Conservation (phyloP, 2,329 filamentous ascomycete species). For the Cercospora zeina region DNA sequence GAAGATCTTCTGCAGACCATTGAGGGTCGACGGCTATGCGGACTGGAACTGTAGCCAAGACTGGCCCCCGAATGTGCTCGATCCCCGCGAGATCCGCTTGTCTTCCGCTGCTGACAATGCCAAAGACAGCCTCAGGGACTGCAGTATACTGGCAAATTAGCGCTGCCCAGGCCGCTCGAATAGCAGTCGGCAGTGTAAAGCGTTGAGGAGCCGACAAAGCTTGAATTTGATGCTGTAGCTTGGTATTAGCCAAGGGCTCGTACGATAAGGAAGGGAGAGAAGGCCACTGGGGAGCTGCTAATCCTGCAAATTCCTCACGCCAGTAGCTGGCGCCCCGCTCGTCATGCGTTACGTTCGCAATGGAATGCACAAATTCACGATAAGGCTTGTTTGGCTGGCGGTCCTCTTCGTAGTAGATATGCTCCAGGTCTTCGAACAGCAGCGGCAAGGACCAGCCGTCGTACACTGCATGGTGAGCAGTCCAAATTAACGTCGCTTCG, state of each 20-base stretch:
- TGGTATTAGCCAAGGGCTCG: too few relatives aligned
- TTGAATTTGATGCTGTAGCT: constrained; percentile 22
- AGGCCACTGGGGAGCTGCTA: too few relatives aligned
- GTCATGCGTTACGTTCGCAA: too few relatives aligned
- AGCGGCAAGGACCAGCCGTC: constrained; percentile 45
- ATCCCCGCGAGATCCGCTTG: constrained; percentile 3
- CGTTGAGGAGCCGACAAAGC: constrained; percentile 17
- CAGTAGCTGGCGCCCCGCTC: too few relatives aligned
- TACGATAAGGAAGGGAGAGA: too few relatives aligned
- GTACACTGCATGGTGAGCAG: constrained; percentile 44
- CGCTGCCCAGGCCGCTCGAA: constrained; percentile 17
- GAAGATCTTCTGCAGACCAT: neutral
- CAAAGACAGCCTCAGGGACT: constrained; percentile 9
- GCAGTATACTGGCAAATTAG: neutral
- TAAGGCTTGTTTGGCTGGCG: too few relatives aligned
- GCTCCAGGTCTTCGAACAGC: constrained; percentile 38
- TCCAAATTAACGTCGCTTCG: too few relatives aligned
- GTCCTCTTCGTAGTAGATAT: neutral
- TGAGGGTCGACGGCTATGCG: constrained; percentile 29
- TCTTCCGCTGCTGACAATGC: constrained; percentile 7
- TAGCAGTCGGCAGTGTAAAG: neutral
- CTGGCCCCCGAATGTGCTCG: constrained; percentile 12
- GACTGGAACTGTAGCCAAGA: constrained; percentile 23
- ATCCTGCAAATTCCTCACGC: constrained; percentile 30
- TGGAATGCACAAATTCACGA: too few relatives aligned